phyloP scores from a whole-genome alignment of 495 filamentous ascomycete genomes.

The Aspergillus bertholletiae region DNA sequence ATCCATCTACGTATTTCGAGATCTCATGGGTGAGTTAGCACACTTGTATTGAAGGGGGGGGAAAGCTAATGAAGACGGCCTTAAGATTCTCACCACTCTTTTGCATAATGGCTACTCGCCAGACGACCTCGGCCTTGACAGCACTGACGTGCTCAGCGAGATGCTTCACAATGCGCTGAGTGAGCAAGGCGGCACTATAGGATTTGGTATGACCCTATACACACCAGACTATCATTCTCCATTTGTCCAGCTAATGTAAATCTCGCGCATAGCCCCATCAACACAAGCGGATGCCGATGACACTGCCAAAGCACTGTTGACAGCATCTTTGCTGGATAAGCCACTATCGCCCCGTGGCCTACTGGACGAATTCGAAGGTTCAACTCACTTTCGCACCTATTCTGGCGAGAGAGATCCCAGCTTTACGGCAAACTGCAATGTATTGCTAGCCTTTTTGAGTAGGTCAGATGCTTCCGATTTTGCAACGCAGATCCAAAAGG shows the following conservation, averaged over 20 bases:
- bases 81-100: neutral
- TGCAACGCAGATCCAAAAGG: conserved; percentile 16
- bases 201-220: no score
- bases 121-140: no score
- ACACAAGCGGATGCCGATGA: conserved; percentile 10
- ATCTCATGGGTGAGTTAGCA: conserved; percentile 24
- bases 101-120: no score
- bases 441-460: conserved; percentile 30
- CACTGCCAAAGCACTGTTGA: conserved; percentile 11
- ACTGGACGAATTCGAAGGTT: conserved; percentile 29
- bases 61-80: neutral
- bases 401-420: conserved; percentile 32
- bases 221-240: no score
- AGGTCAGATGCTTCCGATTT: conserved; percentile 11
- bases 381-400: conserved; percentile 35
- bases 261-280: neutral
- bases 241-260: no score
- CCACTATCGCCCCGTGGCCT: conserved; percentile 16
- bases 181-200: no score
- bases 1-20: conserved; percentile 35
- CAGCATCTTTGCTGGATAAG: conserved; percentile 20
- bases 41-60: neutral
- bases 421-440: conserved; percentile 40
- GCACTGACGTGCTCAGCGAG: no score
- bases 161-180: no score